These are phyloP conservation scores for Brassica cretica DNA, from an alignment of 345 rosid genomes.

Conservation along the genomic window DNA sequence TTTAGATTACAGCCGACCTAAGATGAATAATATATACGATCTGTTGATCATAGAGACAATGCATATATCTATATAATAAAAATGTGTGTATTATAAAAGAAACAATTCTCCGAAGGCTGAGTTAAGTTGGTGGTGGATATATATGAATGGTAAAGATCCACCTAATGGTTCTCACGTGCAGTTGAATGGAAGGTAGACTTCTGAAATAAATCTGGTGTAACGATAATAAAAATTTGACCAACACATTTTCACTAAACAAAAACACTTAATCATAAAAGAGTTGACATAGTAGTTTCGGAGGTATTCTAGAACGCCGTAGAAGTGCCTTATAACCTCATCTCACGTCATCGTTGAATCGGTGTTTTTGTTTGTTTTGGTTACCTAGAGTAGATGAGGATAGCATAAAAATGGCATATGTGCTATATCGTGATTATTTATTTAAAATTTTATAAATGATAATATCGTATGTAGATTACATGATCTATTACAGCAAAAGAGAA, in stretches of 20 bases:
- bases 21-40: slow-evolving; percentile 29
- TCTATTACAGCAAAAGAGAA: neutral
- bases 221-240: neutral
- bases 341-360: slow-evolving; percentile 13
- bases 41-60: slow-evolving; percentile 19
- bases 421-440: neutral
- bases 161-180: slow-evolving; percentile 30
- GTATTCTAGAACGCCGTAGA: slow-evolving; percentile 26
- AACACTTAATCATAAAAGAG: slow-evolving; percentile 2
- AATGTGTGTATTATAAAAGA: neutral
- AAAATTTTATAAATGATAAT: neutral
- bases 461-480: neutral
- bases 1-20: slow-evolving; percentile 23
- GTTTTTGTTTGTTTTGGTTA: slow-evolving; percentile 12
- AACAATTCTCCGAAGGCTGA: neutral
- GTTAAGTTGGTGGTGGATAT: slow-evolving; percentile 19
- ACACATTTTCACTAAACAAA: neutral
- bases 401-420: neutral
- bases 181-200: neutral
- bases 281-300: slow-evolving; percentile 16
- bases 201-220: neutral
- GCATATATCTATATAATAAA: neutral
- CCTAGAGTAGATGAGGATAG: neutral
- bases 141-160: slow-evolving; percentile 4
- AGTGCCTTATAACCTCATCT: neutral